Conservation (phyloP, 176 grass and related monocot species). For the Oryza punctata region DNA sequence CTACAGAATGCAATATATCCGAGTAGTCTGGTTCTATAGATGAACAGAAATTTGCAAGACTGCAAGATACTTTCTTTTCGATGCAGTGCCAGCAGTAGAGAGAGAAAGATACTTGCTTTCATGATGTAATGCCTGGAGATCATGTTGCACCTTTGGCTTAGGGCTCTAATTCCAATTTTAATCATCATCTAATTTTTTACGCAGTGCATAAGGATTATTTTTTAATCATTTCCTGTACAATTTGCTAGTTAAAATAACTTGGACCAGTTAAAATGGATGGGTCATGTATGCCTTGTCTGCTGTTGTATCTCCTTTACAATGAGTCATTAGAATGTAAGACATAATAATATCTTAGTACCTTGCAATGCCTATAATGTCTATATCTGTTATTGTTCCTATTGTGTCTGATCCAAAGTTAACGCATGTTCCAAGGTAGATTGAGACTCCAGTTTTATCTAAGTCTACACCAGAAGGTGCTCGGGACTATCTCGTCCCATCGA, state of each 20-base stretch:
- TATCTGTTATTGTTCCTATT: background rate
- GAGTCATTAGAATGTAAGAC: background rate
- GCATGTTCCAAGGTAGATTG: constrained; percentile 95
- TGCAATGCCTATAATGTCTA: constrained; percentile 4
- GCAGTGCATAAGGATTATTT: background rate
- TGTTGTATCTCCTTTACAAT: background rate
- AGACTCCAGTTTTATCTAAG: constrained; percentile 99
- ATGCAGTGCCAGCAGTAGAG: background rate
- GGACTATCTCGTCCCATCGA: constrained; percentile 98
- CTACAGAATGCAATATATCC: background rate
- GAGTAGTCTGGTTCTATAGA: background rate
- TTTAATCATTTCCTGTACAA: background rate
- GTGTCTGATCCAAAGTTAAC: constrained; percentile 49
- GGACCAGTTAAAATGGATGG: constrained; percentile 4
- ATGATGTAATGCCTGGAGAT: background rate
- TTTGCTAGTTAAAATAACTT: background rate
- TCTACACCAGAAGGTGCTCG: constrained; percentile 97
- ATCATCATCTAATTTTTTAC: background rate
- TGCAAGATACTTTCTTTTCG: background rate
- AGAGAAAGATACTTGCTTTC: background rate
- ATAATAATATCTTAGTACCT: background rate
- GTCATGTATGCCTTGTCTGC: background rate
- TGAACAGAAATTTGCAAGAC: background rate
- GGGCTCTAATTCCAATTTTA: constrained; percentile 20
- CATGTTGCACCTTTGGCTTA: background rate